A percentile compares a stretch with the other conserved stretches of the same genome.
These are phyloP conservation scores for Coix lacrymajobi DNA, from an alignment of 176 grass and related monocot species.

Conservation along the genomic window DNA sequence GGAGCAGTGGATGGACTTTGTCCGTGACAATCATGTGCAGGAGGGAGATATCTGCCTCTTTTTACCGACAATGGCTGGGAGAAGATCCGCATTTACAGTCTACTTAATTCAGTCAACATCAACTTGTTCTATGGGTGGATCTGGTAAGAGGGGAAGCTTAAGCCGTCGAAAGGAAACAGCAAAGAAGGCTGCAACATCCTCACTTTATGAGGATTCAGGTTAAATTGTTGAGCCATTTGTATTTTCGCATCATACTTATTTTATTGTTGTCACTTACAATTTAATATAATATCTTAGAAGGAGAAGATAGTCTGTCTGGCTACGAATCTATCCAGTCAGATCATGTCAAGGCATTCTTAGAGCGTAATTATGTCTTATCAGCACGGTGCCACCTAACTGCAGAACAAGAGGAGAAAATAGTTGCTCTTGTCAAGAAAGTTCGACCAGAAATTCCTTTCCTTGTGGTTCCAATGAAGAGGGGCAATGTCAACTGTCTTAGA, in stretches of 20 bases:
- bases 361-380: not conserved
- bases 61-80: not conserved
- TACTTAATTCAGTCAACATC: constrained; percentile 11
- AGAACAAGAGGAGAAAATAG: constrained; percentile 13
- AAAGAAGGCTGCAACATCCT: not conserved
- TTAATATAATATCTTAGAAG: not conserved
- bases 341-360: not conserved
- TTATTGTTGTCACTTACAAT: not conserved
- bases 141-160: not conserved
- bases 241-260: not conserved
- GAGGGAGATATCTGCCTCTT: constrained; percentile 44
- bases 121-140: not conserved
- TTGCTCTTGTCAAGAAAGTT: constrained; percentile 14
- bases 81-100: constrained; percentile 22
- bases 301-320: constrained; percentile 12
- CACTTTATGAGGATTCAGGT: not conserved
- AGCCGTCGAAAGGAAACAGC: not conserved
- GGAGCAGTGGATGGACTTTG: constrained; percentile 39
- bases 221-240: not conserved
- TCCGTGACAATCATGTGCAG: constrained; percentile 39
- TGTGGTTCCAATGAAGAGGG: not conserved
- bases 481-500: not conserved
- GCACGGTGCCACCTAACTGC: not conserved
- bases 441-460: constrained; percentile 19
- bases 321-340: not conserved